Evolutionary conservation across 179 eudicot genomes (phyloP).

Genomic region (Heliamphora pulchella): DNA sequence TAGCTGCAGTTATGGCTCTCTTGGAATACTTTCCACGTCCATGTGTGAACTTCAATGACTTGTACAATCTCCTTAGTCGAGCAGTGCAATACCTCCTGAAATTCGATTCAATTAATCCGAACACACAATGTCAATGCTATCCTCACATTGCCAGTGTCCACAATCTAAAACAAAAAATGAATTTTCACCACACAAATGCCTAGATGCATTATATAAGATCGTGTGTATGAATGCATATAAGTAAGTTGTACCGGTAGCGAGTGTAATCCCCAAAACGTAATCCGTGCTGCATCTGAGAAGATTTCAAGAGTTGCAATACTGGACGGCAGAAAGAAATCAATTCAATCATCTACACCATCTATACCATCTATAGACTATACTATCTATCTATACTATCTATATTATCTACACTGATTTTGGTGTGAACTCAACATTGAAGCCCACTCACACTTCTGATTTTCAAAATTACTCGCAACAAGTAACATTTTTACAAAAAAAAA

Average conservation of each 20-base stretch:
- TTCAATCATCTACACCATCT: background rate
- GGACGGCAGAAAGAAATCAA: slow-evolving; percentile 14
- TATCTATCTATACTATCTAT: no score
- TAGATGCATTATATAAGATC: no score
- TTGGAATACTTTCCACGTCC: slow-evolving; percentile 81
- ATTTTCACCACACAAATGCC: background rate
- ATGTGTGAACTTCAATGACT: slow-evolving; percentile 86
- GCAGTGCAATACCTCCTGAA: slow-evolving; percentile 90
- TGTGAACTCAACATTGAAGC: no score
- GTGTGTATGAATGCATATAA: background rate
- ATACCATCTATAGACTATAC: no score
- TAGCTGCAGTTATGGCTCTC: slow-evolving; percentile 50
- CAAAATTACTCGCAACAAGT: no score
- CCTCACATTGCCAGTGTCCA: background rate
- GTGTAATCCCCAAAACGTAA: slow-evolving; percentile 87
- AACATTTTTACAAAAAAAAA: no score
- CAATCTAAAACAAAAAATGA: background rate
- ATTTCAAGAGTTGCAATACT: slow-evolving; percentile 89
- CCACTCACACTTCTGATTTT: no score
- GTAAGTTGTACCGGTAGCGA: slow-evolving; percentile 58
- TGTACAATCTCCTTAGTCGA: slow-evolving; percentile 81
- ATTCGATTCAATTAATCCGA: slow-evolving; percentile 8
- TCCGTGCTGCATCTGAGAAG: slow-evolving; percentile 98
- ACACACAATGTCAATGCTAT: background rate
- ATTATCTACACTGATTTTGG: no score